Evolutionary conservation across 257 asterid species (phyloP).

Genomic region (Scutellaria galericulata): DNA sequence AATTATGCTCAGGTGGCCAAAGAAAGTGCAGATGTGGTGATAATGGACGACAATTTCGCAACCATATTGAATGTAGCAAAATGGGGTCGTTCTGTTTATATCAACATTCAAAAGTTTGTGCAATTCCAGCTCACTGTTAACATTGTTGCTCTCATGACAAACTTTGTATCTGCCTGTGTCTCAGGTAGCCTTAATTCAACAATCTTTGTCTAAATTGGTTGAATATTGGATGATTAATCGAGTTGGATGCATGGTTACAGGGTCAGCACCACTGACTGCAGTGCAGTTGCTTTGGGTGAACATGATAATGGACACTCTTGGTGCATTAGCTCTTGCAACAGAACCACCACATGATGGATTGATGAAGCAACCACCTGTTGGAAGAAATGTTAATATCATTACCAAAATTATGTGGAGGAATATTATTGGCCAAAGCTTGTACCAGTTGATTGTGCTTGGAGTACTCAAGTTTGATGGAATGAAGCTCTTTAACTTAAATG

Average conservation of each 20-base stretch:
- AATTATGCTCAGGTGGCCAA: slow-evolving; percentile 68
- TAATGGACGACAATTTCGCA: slow-evolving; percentile 74
- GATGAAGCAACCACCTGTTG: slow-evolving; percentile 72
- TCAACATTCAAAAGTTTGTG: slow-evolving; percentile 86
- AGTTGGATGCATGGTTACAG: slow-evolving; percentile 38
- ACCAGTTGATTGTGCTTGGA: slow-evolving; percentile 67
- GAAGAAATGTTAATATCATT: slow-evolving; percentile 62
- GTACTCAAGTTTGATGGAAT: slow-evolving; percentile 60
- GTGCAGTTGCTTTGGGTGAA: slow-evolving; percentile 96
- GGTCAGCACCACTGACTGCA: slow-evolving; percentile 86
- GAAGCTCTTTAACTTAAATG: slow-evolving; percentile 50
- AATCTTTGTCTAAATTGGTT: background rate
- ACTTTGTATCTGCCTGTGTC: slow-evolving; percentile 74
- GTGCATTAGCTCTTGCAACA: slow-evolving; percentile 88
- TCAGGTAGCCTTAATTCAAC: slow-evolving; percentile 50
- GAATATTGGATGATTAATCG: background rate
- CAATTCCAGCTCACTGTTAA: slow-evolving; percentile 86
- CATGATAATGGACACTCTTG: slow-evolving; percentile 92
- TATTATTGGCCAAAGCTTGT: slow-evolving; percentile 76
- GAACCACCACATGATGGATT: slow-evolving; percentile 82
- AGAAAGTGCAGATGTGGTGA: slow-evolving; percentile 80
- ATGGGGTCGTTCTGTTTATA: slow-evolving; percentile 89
- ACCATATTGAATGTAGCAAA: slow-evolving; percentile 73
- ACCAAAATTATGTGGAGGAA: slow-evolving; percentile 86
- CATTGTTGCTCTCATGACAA: slow-evolving; percentile 70